Percentiles rank a stretch among this genome's conserved stretches.
Conservation (phyloP, 768 basidiomycete species). For the Atractiella rhizophila region DNA sequence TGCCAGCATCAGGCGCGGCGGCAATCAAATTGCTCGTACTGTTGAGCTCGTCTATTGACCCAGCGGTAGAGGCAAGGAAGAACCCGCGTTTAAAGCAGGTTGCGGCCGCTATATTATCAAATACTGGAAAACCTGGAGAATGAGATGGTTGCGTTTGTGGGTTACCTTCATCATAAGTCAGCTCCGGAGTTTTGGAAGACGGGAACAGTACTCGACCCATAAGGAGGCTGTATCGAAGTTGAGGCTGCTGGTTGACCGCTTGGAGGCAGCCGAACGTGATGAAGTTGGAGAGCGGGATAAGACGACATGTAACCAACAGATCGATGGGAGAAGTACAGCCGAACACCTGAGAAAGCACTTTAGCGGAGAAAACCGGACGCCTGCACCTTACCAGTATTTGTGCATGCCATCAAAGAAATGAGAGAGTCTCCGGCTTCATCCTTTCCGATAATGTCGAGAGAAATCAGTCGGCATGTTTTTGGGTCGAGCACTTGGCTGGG, state of each 20-base stretch:
- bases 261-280: slow-evolving; percentile 51
- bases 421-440: slow-evolving; percentile 34
- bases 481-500: slow-evolving; percentile 28
- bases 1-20: no score
- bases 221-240: no score
- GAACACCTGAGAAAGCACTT: slow-evolving; percentile 31
- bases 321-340: slow-evolving; percentile 44
- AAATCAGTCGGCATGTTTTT: slow-evolving; percentile 41
- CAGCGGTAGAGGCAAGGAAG: no score
- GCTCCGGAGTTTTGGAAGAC: slow-evolving; percentile 22
- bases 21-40: no score
- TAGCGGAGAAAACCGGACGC: no score
- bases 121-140: no score
- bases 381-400: slow-evolving; percentile 30
- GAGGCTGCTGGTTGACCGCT: slow-evolving; percentile 48
- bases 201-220: no score
- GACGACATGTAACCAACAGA: slow-evolving; percentile 14
- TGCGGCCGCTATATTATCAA: no score
- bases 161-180: no score
- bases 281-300: slow-evolving; percentile 33
- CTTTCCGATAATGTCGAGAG: slow-evolving; percentile 41
- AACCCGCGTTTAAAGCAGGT: no score
- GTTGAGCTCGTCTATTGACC: no score
- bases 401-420: slow-evolving; percentile 54
- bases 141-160: no score